These are phyloP conservation scores for Panellus pusillus DNA, from an alignment of 768 basidiomycete species.

Conservation along the genomic window DNA sequence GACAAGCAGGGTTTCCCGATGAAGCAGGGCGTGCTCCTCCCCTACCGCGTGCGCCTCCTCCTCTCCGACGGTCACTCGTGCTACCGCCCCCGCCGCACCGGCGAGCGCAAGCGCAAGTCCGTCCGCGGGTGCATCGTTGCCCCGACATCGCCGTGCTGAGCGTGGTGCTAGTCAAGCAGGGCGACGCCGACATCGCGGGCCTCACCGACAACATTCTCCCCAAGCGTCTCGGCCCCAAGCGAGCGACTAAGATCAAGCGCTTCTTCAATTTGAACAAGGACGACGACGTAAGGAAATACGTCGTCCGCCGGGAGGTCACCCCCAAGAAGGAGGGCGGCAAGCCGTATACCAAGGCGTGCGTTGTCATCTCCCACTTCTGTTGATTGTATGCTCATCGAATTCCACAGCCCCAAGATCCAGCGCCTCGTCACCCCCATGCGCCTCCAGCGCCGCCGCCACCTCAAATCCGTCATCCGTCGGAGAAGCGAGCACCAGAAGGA, in stretches of 20 bases:
- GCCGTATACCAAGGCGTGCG: conserved; percentile 96
- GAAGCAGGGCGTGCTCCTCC: conserved; percentile 98
- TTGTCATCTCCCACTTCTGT: conserved; percentile 22
- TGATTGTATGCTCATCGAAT: not conserved
- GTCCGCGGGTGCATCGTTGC: conserved; percentile 97
- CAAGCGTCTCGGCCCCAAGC: conserved; percentile 95
- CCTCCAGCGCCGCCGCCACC: conserved; percentile 94
- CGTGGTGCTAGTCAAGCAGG: conserved; percentile 95
- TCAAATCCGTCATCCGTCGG: conserved; percentile 84
- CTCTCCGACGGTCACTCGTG: conserved; percentile 97
- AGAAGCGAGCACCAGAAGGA: conserved; percentile 91
- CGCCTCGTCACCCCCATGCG: conserved; percentile 93
- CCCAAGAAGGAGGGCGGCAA: conserved; percentile 90
- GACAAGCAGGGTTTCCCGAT: conserved; percentile 99
- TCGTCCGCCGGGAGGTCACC: conserved; percentile 88
- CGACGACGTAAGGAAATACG: conserved; percentile 98
- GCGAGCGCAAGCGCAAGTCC: conserved; percentile 99
- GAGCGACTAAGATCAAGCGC: conserved; percentile 93
- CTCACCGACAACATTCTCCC: conserved; percentile 91
- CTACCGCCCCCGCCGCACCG: conserved; percentile 89
- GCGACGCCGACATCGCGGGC: conserved; percentile 85
- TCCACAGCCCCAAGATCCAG: conserved; percentile 87
- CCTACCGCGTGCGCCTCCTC: conserved; percentile 90
- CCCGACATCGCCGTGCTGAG: conserved; percentile 95
- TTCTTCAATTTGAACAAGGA: conserved; percentile 99